These are phyloP conservation scores for Erysimum pusillum DNA, from an alignment of 441 rosid genomes.

Conservation along the genomic window DNA sequence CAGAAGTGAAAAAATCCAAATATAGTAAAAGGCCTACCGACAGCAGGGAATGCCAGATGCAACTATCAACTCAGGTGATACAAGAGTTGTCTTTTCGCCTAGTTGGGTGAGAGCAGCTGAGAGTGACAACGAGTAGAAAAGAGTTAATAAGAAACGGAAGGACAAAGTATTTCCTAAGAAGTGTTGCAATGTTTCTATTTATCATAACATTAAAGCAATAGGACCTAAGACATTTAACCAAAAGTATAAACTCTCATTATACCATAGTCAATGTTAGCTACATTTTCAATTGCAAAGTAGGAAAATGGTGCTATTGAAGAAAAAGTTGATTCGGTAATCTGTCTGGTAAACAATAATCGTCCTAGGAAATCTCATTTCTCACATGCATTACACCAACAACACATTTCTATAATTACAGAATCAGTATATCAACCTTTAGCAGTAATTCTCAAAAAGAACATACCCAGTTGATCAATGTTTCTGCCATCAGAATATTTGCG, in stretches of 20 bases:
- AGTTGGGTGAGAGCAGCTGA: conserved; percentile 86
- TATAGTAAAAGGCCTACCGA: conserved; percentile 64
- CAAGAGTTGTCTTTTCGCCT: conserved; percentile 99
- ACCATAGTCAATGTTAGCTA: neutral
- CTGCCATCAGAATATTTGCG: conserved; percentile 86
- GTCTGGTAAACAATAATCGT: neutral
- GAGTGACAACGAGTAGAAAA: conserved; percentile 46
- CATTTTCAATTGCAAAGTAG: neutral
- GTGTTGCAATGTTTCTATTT: conserved; percentile 5
- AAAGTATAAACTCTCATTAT: conserved; percentile 8
- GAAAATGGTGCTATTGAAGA: neutral
- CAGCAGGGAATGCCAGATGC: conserved; percentile 95
- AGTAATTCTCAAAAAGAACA: conserved; percentile 30
- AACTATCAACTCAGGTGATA: conserved; percentile 87
- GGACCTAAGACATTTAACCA: conserved; percentile 23
- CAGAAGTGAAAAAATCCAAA: conserved; percentile 27
- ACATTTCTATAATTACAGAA: conserved; percentile 20
- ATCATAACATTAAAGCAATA: conserved; percentile 8
- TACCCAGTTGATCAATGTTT: conserved; percentile 84
- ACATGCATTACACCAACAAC: conserved; percentile 10
- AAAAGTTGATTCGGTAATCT: neutral
- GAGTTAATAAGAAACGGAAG: conserved; percentile 33
- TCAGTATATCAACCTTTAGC: neutral
- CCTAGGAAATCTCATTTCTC: conserved; percentile 15
- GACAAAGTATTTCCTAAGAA: neutral